Evolutionary conservation across 2,329 filamentous ascomycete genomes (phyloP).

Genomic region (Huntiella omanensis): DNA sequence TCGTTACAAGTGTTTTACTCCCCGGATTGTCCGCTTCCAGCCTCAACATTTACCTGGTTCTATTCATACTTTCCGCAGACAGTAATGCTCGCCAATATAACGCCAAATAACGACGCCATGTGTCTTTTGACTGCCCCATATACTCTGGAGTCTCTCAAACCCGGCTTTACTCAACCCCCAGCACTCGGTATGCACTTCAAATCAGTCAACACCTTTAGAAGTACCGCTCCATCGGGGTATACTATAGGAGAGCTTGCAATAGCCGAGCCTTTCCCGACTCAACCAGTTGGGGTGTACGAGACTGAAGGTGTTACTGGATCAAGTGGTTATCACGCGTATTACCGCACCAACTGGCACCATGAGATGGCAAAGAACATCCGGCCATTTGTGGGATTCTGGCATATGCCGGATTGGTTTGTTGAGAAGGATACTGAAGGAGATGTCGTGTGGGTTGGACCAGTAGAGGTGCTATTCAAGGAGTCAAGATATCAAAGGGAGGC

Average conservation of each 20-base stretch:
- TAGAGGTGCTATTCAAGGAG: too few species aligned
- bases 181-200: slow-evolving; percentile 63
- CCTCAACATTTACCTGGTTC: slow-evolving; percentile 81
- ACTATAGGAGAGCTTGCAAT: slow-evolving; percentile 81
- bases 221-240: slow-evolving; percentile 35
- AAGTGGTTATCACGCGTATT: too few species aligned
- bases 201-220: slow-evolving; percentile 38
- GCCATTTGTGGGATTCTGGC: too few species aligned
- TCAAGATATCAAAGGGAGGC: too few species aligned
- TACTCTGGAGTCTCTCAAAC: slow-evolving; percentile 51
- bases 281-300: slow-evolving; percentile 30
- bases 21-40: slow-evolving; percentile 78
- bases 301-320: too few species aligned
- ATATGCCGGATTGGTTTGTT: too few species aligned
- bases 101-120: slow-evolving; percentile 90
- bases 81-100: slow-evolving; percentile 71
- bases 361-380: too few species aligned
- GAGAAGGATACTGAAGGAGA: too few species aligned
- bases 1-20: slow-evolving; percentile 74
- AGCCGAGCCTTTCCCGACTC: slow-evolving; percentile 68
- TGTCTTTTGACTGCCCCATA: slow-evolving; percentile 82
- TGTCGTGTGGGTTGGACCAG: too few species aligned
- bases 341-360: too few species aligned
- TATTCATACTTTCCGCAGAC: slow-evolving; percentile 67
- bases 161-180: slow-evolving; percentile 59